A percentile compares a stretch with the other conserved stretches of the same genome.
These are phyloP conservation scores for Ricinus communis DNA, from an alignment of 345 rosid genomes.

Conservation along the genomic window DNA sequence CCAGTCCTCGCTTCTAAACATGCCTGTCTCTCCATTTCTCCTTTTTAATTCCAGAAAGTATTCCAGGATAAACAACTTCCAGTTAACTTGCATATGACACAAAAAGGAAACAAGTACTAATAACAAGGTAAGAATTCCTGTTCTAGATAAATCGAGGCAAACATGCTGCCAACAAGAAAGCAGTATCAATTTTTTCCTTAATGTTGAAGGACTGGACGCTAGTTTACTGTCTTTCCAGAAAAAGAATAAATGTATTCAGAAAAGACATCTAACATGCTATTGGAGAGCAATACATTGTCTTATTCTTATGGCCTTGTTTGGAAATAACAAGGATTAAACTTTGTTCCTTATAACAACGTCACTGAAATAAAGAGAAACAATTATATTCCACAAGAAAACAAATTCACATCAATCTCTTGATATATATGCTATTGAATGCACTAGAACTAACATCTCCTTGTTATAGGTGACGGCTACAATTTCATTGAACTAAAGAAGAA, in stretches of 20 bases:
- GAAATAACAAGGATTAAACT: neutral
- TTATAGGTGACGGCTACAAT: neutral
- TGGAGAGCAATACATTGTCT: neutral
- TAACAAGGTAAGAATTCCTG: neutral
- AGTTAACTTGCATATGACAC: neutral
- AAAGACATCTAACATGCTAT: neutral
- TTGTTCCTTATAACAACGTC: neutral
- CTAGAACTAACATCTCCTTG: neutral
- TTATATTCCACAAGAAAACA: neutral
- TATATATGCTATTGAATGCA: neutral
- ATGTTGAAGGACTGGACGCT: neutral
- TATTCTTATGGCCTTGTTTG: neutral
- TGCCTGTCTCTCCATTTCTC: neutral
- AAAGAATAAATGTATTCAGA: neutral
- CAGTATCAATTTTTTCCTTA: neutral
- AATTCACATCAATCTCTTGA: neutral
- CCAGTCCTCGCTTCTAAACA: neutral
- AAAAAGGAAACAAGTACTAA: neutral
- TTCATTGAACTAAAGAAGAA: neutral
- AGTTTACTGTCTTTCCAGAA: neutral
- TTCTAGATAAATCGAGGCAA: constrained; percentile 10
- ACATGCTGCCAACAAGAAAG: neutral
- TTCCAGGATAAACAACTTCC: neutral
- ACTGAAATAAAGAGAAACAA: neutral
- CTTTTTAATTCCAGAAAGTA: neutral